These are phyloP conservation scores for Solanum microdontum DNA, from an alignment of 257 asterid genomes.

Conservation along the genomic window DNA sequence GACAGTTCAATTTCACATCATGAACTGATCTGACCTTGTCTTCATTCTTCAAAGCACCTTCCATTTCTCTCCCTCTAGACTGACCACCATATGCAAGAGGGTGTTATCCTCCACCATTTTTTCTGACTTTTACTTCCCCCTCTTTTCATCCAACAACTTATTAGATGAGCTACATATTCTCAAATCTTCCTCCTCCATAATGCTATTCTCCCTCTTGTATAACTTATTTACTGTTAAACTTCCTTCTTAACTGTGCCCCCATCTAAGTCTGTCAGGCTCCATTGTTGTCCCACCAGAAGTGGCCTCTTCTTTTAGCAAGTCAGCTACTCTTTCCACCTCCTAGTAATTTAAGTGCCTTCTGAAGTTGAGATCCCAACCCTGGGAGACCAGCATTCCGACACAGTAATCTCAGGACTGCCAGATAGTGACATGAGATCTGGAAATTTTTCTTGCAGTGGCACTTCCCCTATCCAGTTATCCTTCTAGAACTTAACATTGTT, in stretches of 20 bases:
- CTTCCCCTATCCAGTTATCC: not conserved
- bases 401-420: not conserved
- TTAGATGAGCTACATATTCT: not conserved
- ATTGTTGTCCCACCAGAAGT: not conserved
- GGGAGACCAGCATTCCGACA: not conserved
- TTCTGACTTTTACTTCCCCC: not conserved
- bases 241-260: not conserved
- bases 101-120: not conserved
- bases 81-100: not conserved
- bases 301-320: not conserved
- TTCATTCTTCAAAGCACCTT: not conserved
- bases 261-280: not conserved
- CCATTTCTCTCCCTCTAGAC: not conserved
- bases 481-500: not conserved
- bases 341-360: not conserved
- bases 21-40: not conserved
- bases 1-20: not conserved
- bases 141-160: not conserved
- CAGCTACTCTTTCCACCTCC: not conserved
- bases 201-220: not conserved
- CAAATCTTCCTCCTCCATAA: not conserved
- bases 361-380: not conserved
- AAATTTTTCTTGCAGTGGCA: not conserved
- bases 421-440: not conserved
- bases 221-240: not conserved